Conservation (phyloP, 331 rosid species). For the Malus hybrid region DNA sequence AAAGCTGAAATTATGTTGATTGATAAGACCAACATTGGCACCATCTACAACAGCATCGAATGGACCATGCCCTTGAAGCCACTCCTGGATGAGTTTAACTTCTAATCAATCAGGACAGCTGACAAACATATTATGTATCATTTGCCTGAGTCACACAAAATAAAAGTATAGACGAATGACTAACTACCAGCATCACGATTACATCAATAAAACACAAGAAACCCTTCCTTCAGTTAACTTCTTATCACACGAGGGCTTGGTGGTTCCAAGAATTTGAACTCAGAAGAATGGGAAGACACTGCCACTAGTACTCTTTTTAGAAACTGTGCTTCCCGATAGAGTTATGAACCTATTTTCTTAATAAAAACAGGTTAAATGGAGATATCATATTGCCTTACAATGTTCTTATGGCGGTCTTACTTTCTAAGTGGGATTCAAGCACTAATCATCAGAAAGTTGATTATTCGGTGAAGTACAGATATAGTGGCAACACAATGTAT, state of each 20-base stretch:
- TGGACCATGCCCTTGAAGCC: constrained; percentile 77
- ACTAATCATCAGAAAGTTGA: too few relatives aligned
- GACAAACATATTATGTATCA: constrained; percentile 14
- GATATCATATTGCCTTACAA: too few relatives aligned
- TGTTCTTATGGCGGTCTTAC: too few relatives aligned
- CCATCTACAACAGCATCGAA: constrained; percentile 91
- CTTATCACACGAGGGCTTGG: background rate
- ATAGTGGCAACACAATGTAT: background rate
- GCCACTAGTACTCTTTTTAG: too few relatives aligned
- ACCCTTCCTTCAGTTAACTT: background rate
- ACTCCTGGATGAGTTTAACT: constrained; percentile 60
- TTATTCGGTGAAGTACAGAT: too few relatives aligned
- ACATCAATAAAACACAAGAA: constrained; percentile 5
- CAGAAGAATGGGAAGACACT: too few relatives aligned
- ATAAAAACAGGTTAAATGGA: too few relatives aligned
- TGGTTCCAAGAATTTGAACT: background rate
- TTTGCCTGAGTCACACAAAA: constrained; percentile 15
- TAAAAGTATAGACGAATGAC: constrained; percentile 6
- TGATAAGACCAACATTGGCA: constrained; percentile 66
- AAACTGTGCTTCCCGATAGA: too few relatives aligned
- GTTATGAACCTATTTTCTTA: too few relatives aligned
- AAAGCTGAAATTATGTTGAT: constrained; percentile 45
- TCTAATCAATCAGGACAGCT: constrained; percentile 34
- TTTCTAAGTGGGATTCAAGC: too few relatives aligned
- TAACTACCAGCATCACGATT: background rate